Evolutionary conservation across 371 early-diverging fungal species (phyloP).

Genomic region (Cokeromyces recurvatus): DNA sequence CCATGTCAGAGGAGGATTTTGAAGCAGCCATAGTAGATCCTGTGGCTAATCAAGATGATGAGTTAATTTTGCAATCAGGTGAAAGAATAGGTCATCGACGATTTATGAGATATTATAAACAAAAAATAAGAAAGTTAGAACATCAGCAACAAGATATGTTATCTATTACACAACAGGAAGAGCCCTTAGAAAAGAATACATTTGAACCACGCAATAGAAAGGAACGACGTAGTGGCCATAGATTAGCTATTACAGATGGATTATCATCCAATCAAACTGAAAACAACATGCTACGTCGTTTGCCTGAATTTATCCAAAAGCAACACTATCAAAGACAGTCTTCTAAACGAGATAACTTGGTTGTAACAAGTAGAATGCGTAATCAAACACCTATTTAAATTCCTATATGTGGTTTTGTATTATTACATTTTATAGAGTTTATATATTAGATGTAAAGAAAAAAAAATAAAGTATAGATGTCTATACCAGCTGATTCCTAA

Average conservation of each 20-base stretch:
- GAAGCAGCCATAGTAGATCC: constrained; percentile 13
- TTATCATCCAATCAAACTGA: not conserved
- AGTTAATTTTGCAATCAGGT: constrained; percentile 80
- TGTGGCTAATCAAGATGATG: constrained; percentile 24
- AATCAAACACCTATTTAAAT: constrained; percentile 19
- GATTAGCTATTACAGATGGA: constrained; percentile 15
- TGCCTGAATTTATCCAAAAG: constrained; percentile 13
- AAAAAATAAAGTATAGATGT: too few relatives aligned
- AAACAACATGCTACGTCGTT: constrained; percentile 4
- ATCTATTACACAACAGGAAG: constrained; percentile 3
- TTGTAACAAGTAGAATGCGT: constrained; percentile 15
- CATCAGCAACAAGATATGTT: not conserved
- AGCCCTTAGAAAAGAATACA: constrained; percentile 13
- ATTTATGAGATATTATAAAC: constrained; percentile 76
- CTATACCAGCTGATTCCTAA: too few relatives aligned
- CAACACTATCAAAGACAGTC: constrained; percentile 13
- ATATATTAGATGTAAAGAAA: too few relatives aligned
- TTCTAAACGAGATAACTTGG: constrained; percentile 9
- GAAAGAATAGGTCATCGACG: constrained; percentile 78
- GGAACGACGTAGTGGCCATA: constrained; percentile 17
- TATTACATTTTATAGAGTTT: too few relatives aligned
- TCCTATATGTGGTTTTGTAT: not conserved
- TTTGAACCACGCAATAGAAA: constrained; percentile 20
- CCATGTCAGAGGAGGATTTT: constrained; percentile 24
- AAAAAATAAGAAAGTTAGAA: constrained; percentile 34